phyloP scores from a whole-genome alignment of 768 basidiomycete genomes.

The Russula foetens region DNA sequence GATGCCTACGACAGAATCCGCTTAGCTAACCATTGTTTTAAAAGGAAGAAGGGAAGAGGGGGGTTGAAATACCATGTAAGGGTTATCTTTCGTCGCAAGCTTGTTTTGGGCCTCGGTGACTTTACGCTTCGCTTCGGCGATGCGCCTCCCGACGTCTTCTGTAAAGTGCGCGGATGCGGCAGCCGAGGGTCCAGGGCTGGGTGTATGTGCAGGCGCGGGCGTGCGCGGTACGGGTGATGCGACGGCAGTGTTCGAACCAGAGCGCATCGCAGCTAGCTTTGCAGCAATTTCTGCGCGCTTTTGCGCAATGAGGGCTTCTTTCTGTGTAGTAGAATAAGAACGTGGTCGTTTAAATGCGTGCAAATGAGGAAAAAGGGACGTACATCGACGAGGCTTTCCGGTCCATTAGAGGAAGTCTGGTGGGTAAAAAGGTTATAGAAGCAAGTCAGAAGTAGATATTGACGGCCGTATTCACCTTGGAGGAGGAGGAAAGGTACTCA shows the following conservation, averaged over 20 bases:
- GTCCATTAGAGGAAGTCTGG: slow-evolving; percentile 47
- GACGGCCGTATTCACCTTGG: slow-evolving; percentile 67
- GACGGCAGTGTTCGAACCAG: slow-evolving; percentile 14
- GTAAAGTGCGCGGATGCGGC: slow-evolving; percentile 26
- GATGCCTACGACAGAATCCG: slow-evolving; percentile 34
- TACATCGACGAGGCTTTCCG: slow-evolving; percentile 15
- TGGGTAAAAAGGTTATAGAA: slow-evolving; percentile 58
- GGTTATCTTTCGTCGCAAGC: slow-evolving; percentile 70
- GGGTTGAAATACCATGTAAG: slow-evolving; percentile 72
- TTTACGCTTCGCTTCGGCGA: slow-evolving; percentile 80
- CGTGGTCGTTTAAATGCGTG: neutral
- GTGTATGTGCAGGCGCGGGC: slow-evolving; percentile 23
- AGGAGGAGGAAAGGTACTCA: slow-evolving; percentile 44
- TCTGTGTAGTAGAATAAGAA: slow-evolving; percentile 15
- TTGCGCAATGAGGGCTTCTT: slow-evolving; percentile 67
- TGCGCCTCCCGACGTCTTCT: slow-evolving; percentile 59
- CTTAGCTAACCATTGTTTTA: neutral
- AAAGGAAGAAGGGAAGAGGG: neutral
- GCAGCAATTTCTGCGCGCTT: slow-evolving; percentile 81
- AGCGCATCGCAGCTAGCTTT: slow-evolving; percentile 55
- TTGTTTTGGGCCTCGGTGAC: slow-evolving; percentile 79
- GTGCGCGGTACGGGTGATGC: slow-evolving; percentile 25
- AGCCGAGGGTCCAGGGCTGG: slow-evolving; percentile 24
- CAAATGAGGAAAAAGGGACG: slow-evolving; percentile 1
- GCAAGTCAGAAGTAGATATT: slow-evolving; percentile 45